Evolutionary conservation across 2,329 filamentous ascomycete genomes (phyloP).

Genomic region (Penicillium crustosum): DNA sequence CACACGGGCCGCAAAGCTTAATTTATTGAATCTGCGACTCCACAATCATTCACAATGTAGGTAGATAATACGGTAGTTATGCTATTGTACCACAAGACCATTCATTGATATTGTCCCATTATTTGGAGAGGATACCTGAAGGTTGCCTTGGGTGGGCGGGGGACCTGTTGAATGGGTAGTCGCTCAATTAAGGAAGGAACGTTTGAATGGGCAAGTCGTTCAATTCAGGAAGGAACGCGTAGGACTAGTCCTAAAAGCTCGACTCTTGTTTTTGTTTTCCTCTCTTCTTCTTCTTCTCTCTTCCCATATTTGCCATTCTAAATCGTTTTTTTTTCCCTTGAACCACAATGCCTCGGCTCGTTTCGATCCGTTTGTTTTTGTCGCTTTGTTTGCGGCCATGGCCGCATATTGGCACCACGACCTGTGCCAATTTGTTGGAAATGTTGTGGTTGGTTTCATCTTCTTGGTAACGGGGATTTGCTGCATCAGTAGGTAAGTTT

Average conservation of each 20-base stretch:
- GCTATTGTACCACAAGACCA: background rate
- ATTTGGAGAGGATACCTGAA: background rate
- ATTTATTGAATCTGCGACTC: background rate
- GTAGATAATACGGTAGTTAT: background rate
- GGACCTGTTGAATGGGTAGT: background rate
- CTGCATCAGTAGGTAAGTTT: background rate
- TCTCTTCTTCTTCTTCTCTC: background rate
- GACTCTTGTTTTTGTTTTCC: background rate
- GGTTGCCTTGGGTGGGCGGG: background rate
- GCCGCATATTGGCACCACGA: too few species aligned
- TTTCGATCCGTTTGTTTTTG: background rate
- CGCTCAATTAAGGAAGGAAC: background rate
- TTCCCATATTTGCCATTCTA: background rate
- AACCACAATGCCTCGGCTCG: background rate
- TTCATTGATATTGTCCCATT: background rate
- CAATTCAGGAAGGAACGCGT: background rate
- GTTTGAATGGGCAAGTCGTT: background rate
- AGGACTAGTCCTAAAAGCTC: background rate
- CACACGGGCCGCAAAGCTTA: slow-evolving; percentile 13
- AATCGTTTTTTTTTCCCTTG: background rate
- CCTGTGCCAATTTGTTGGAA: background rate
- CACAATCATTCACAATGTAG: background rate
- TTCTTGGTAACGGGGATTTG: background rate
- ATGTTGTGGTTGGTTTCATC: background rate
- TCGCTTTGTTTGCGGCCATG: background rate